phyloP scores from a whole-genome alignment of 306 rosid species.

The Medicago arabica region DNA sequence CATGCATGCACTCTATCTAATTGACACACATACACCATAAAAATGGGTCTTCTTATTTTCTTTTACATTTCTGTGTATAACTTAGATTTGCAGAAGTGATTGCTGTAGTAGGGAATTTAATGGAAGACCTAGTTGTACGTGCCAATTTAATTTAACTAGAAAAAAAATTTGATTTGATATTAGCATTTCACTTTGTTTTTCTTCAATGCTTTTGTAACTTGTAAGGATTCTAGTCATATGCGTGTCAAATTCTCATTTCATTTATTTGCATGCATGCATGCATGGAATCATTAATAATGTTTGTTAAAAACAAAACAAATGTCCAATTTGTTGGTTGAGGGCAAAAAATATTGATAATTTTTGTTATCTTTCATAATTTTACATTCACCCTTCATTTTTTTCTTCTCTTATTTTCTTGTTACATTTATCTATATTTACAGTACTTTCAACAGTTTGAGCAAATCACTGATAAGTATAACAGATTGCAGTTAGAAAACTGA shows the following conservation, averaged over 20 bases:
- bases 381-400: neutral
- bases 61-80: neutral
- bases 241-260: constrained; percentile 39
- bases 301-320: neutral
- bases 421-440: neutral
- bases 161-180: constrained; percentile 22
- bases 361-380: neutral
- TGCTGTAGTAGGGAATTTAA: constrained; percentile 8
- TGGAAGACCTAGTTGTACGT: constrained; percentile 53
- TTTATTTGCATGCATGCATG: constrained; percentile 53
- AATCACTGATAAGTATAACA: neutral
- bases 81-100: neutral
- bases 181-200: neutral
- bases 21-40: constrained; percentile 32
- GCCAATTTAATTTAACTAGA: constrained; percentile 42
- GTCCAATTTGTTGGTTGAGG: neutral
- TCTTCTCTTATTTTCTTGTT: too few relatives aligned
- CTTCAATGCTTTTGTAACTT: constrained; percentile 22
- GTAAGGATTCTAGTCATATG: constrained; percentile 7
- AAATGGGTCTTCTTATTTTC: neutral
- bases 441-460: neutral
- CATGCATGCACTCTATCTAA: constrained; percentile 13
- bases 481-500: neutral
- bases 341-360: neutral
- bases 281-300: constrained; percentile 5